phyloP scores from a whole-genome alignment of 2,329 filamentous ascomycete genomes.

The Corniculantispora saksenae region DNA sequence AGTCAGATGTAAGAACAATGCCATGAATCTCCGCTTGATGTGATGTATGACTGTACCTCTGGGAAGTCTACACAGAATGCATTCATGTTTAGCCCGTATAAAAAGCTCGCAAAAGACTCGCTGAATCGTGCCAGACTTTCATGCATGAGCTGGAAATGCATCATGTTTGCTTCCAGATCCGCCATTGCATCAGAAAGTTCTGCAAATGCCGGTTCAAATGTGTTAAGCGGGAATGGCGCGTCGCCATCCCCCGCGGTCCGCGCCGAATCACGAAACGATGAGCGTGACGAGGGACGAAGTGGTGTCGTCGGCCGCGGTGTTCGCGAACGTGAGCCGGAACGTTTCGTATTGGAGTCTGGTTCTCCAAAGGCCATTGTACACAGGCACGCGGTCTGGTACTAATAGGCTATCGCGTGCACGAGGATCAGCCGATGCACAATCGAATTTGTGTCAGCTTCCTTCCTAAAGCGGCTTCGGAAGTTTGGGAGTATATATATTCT shows the following conservation, averaged over 20 bases:
- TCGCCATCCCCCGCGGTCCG: constrained; percentile 53
- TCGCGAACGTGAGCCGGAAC: constrained; percentile 62
- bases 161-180: constrained; percentile 94
- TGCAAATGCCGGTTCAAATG: constrained; percentile 86
- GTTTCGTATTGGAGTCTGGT: constrained; percentile 33
- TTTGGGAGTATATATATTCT: too few relatives aligned
- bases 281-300: constrained; percentile 84
- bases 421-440: background rate
- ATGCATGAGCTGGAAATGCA: constrained; percentile 96
- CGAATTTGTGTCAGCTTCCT: background rate
- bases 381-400: constrained; percentile 5
- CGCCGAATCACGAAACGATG: constrained; percentile 79
- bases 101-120: constrained; percentile 92
- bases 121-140: constrained; percentile 90
- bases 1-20: constrained; percentile 6
- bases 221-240: constrained; percentile 70
- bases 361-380: constrained; percentile 31
- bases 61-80: constrained; percentile 98
- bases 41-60: constrained; percentile 63
- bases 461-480: too few relatives aligned
- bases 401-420: background rate
- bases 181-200: constrained; percentile 93
- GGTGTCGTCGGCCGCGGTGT: constrained; percentile 86
- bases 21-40: background rate
- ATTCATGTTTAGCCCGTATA: constrained; percentile 98